These are phyloP conservation scores for Zea mays DNA, from an alignment of 176 grass and related monocot species.

Conservation along the genomic window Zm-B73-REFERENCE-NAM-5.0 NC_050097.1:150693501-150694000, in stretches of 20 bases:
- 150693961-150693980: not conserved
- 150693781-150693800: not conserved
- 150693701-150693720: not conserved
- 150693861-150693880: not conserved
- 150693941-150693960: not conserved
- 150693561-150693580: not conserved
- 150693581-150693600: not conserved
- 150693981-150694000: not conserved
- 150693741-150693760: constrained; percentile 1
- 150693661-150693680: not conserved
- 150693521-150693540: not conserved
- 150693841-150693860: constrained; percentile 21
- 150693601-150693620: not conserved
- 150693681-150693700: not conserved
- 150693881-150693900: not conserved
- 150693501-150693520: not conserved
- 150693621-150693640: not conserved
- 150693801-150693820: not conserved
- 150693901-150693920: not conserved
- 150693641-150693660: not conserved
- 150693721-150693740: constrained; percentile 12
- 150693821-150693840: constrained; percentile 13
- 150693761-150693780: not conserved
- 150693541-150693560: no score
- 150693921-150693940: not conserved